Percentiles rank a stretch among this genome's conserved stretches.
These are phyloP conservation scores for Silene conica DNA, from an alignment of 148 eudicot species.

Conservation along the genomic window DNA sequence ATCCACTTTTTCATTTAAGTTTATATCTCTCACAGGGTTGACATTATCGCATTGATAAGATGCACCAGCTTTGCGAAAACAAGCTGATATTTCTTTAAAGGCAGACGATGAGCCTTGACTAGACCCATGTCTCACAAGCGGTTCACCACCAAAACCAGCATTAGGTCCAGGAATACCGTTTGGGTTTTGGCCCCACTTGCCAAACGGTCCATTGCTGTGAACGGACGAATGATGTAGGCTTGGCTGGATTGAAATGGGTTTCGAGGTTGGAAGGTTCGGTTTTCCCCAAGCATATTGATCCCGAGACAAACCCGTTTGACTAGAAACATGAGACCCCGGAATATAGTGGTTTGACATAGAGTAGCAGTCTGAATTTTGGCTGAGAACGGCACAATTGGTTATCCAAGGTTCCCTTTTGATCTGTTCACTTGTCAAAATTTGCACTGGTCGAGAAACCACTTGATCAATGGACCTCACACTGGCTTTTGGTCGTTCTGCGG, in stretches of 20 bases:
- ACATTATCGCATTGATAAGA: conserved; percentile 36
- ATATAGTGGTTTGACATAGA: conserved; percentile 27
- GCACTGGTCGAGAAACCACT: conserved; percentile 30
- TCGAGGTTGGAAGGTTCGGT: conserved; percentile 37
- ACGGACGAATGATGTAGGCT: conserved; percentile 33
- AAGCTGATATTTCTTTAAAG: conserved; percentile 30
- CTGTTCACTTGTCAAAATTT: conserved; percentile 23
- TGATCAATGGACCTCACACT: conserved; percentile 32
- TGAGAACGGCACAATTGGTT: not conserved
- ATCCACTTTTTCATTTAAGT: conserved; percentile 45
- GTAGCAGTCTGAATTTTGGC: conserved; percentile 4
- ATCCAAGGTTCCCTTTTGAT: conserved; percentile 9
- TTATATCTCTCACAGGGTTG: conserved; percentile 41
- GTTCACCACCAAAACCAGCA: conserved; percentile 29
- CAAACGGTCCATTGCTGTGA: conserved; percentile 35
- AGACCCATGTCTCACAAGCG: conserved; percentile 37
- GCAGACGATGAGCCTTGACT: conserved; percentile 44
- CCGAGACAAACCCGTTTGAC: conserved; percentile 37
- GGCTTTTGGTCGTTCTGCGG: conserved; percentile 45
- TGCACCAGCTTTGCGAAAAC: conserved; percentile 28
- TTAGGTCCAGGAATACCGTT: conserved; percentile 33
- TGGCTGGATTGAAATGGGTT: conserved; percentile 32
- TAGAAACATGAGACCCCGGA: conserved; percentile 35
- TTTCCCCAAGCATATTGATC: conserved; percentile 44
- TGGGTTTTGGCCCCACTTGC: conserved; percentile 34